phyloP scores from a whole-genome alignment of 140 eudicot species.

The Stevia rebaudiana region DNA sequence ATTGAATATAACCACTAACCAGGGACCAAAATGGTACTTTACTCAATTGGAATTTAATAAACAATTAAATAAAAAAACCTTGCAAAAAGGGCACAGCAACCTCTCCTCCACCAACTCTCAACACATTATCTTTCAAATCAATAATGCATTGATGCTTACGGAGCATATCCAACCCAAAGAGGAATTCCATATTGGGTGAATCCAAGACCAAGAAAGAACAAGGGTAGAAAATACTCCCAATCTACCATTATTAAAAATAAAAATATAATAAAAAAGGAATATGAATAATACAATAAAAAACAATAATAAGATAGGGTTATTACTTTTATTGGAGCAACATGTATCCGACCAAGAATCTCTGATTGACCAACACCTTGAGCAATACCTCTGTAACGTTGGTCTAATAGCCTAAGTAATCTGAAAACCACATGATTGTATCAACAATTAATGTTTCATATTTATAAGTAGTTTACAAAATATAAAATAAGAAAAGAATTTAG shows the following conservation, averaged over 20 bases:
- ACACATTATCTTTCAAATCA: slow-evolving; percentile 88
- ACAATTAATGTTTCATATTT: slow-evolving; percentile 1
- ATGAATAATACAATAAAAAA: background rate
- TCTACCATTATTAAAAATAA: slow-evolving; percentile 38
- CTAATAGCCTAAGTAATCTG: slow-evolving; percentile 87
- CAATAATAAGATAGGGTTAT: background rate
- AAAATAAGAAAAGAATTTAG: background rate
- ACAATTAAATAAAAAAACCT: slow-evolving; percentile 32
- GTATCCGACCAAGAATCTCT: slow-evolving; percentile 93
- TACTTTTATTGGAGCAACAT: slow-evolving; percentile 97
- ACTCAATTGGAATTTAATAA: no score
- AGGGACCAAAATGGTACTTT: no score
- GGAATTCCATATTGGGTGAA: slow-evolving; percentile 95
- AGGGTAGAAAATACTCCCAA: slow-evolving; percentile 77
- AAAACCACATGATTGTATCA: background rate
- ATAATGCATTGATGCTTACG: slow-evolving; percentile 93
- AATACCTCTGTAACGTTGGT: slow-evolving; percentile 82
- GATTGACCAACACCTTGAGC: slow-evolving; percentile 98
- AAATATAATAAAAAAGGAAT: background rate
- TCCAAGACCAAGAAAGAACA: slow-evolving; percentile 91
- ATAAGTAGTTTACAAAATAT: background rate
- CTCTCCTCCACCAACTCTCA: slow-evolving; percentile 99
- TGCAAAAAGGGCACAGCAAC: slow-evolving; percentile 87
- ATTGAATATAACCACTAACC: no score
- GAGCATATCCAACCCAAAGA: slow-evolving; percentile 95